Base-by-base conservation (phyloP, 164 flowering plant genomes). In the Houttuynia cordata region DNA sequence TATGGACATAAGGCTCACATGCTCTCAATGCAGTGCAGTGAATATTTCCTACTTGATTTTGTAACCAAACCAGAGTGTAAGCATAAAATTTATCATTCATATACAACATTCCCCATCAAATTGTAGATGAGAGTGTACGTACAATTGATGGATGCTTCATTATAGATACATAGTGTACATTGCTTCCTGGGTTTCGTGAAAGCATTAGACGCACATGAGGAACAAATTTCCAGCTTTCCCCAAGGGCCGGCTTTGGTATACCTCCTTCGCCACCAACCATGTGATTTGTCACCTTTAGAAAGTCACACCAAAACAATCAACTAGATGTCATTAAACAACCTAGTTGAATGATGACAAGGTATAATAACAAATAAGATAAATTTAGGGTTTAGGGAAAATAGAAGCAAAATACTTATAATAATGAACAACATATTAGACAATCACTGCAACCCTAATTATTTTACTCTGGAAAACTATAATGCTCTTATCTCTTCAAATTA, bases 151-250 rank as follows among this genome's bases (percentile, higher is more conserved):
- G 72, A 71, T 87, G 96, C 65, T 78, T 84, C 37, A 87, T 62
- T 49, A 87, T 47, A 39, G 83, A 77, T 52, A 79, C 56, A 57
- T 64, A 68, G 75, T 74, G 74, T 8, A 14, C 30, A 45, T 76
- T 77, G 74, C 71, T 76, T 45, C 72, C 76, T 56, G 24, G 65
- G 37, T 78, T 74, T 49, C 78, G 76, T 54, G 91, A 79, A 10
- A 87, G 76, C 59, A 75, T 69, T 66, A 90, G 81, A 58, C 93
- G 81, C 49, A 82, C 81, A 52, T 86, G 93, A 34, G 92, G 85
- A n/a, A 90, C 67, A 62, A 74, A 75, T 74, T 83, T 89, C 95
- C 97, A 85, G 63, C 83, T 81, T 73, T 89, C 90, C 62, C 95
- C 92, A 51, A 89, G 87, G 49, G 97, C 97, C 55, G 95, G 94